Evolutionary conservation across 306 rosid species (phyloP).

Genomic region (Sechiopsis laciniata): DNA sequence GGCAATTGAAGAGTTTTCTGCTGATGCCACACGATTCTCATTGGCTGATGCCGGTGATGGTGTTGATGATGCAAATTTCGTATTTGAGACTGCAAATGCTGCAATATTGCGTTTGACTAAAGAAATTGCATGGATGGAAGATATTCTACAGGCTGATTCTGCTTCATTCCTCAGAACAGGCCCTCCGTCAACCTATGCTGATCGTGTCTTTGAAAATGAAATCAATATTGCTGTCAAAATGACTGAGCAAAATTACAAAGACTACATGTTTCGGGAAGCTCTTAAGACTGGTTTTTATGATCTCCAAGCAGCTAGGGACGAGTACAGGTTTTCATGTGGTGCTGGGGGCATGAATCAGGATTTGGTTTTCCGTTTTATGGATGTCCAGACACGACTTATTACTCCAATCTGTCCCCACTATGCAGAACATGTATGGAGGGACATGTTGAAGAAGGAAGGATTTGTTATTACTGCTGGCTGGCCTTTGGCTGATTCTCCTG

Average conservation of each 20-base stretch:
- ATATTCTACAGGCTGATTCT: slow-evolving; percentile 54
- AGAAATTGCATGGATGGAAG: slow-evolving; percentile 86
- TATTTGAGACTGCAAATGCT: slow-evolving; percentile 80
- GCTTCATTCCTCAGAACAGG: slow-evolving; percentile 63
- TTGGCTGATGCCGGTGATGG: slow-evolving; percentile 98
- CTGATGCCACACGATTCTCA: slow-evolving; percentile 84
- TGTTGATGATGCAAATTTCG: slow-evolving; percentile 91
- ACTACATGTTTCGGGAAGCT: slow-evolving; percentile 82
- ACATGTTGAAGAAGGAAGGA: slow-evolving; percentile 68
- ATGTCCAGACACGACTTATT: slow-evolving; percentile 81
- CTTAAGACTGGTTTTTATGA: slow-evolving; percentile 86
- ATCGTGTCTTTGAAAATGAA: slow-evolving; percentile 71
- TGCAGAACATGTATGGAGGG: slow-evolving; percentile 82
- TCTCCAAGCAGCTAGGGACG: slow-evolving; percentile 87
- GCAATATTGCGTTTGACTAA: slow-evolving; percentile 78
- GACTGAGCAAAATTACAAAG: slow-evolving; percentile 69
- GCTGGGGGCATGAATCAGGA: slow-evolving; percentile 68
- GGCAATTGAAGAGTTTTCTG: slow-evolving; percentile 88
- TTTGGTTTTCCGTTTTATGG: slow-evolving; percentile 72
- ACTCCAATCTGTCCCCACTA: slow-evolving; percentile 93
- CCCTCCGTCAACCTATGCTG: slow-evolving; percentile 74
- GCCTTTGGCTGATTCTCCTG: slow-evolving; percentile 71
- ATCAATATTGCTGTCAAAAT: slow-evolving; percentile 66
- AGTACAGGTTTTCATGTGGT: slow-evolving; percentile 80
- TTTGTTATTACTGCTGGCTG: slow-evolving; percentile 81